A percentile compares a stretch with the other conserved stretches of the same genome.
Conservation (phyloP, 345 rosid genomes). For the Geranium rotundifolium region DNA sequence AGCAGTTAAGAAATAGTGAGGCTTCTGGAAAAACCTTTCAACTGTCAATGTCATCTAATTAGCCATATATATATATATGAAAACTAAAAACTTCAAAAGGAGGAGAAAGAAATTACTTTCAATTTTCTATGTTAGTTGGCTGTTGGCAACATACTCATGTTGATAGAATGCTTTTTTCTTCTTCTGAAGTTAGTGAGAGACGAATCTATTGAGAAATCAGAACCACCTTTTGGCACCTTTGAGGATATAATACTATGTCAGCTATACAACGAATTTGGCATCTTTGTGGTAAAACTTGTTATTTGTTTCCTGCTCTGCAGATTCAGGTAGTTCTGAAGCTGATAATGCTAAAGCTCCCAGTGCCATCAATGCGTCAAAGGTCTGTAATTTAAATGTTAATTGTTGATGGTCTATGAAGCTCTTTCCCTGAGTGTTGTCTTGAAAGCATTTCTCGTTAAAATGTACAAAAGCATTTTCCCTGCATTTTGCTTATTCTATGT, state of each 20-base stretch:
- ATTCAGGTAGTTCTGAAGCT: constrained; percentile 43
- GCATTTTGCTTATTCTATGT: background rate
- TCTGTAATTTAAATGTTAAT: constrained; percentile 9
- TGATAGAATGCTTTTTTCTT: background rate
- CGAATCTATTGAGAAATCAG: background rate
- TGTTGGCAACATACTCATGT: background rate
- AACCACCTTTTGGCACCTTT: background rate
- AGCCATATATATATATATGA: too few species aligned
- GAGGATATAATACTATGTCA: too few species aligned
- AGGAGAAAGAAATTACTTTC: background rate
- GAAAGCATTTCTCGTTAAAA: too few species aligned
- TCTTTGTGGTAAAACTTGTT: too few species aligned
- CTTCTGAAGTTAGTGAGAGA: background rate
- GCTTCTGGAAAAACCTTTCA: background rate
- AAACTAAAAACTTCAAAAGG: too few species aligned
- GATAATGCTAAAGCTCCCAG: constrained; percentile 33
- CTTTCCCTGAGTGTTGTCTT: background rate
- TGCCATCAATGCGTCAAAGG: constrained; percentile 32
- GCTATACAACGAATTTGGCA: too few species aligned
- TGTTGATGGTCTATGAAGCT: background rate
- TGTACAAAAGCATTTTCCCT: too few species aligned
- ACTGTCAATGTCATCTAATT: too few species aligned
- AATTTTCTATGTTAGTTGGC: background rate
- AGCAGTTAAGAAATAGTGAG: too few species aligned
- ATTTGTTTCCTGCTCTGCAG: constrained; percentile 15